These are phyloP conservation scores for Cutaneotrichosporon sp. DNA, from an alignment of 1,284 basidiomycete species.

Conservation along the genomic window DNA sequence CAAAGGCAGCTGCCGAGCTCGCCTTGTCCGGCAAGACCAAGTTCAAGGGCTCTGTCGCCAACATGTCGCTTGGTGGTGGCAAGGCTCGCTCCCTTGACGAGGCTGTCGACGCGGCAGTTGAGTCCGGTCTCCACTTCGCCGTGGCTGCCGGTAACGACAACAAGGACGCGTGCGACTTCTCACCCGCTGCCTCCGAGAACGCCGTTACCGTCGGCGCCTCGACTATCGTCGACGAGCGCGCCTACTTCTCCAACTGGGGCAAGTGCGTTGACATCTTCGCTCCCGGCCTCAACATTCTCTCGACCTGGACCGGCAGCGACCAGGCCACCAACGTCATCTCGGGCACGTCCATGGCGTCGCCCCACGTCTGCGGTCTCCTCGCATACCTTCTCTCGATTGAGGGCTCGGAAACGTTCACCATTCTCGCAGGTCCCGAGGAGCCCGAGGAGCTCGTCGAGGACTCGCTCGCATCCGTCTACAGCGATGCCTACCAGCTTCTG, in stretches of 20 bases:
- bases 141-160: conserved; percentile 80
- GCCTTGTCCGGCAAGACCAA: conserved; percentile 61
- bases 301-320: conserved; percentile 64
- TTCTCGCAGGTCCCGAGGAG: conserved; percentile 38
- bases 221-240: conserved; percentile 71
- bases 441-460: conserved; percentile 44
- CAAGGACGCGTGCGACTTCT: conserved; percentile 65
- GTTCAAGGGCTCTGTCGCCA: conserved; percentile 93
- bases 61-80: conserved; percentile 96
- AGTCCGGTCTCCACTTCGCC: conserved; percentile 82
- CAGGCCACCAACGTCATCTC: conserved; percentile 61
- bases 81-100: conserved; percentile 83
- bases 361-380: conserved; percentile 61
- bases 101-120: conserved; percentile 80
- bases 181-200: conserved; percentile 67
- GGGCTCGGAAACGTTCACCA: conserved; percentile 57
- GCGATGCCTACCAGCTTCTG: conserved; percentile 47
- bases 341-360: conserved; percentile 59
- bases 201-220: conserved; percentile 85
- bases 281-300: conserved; percentile 74
- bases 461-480: conserved; percentile 50
- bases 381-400: conserved; percentile 81
- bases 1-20: conserved; percentile 60
- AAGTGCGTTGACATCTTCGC: conserved; percentile 76
- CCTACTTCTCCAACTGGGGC: conserved; percentile 82